Evolutionary conservation across 345 rosid genomes (phyloP).

Genomic region (Firmiana major): DNA sequence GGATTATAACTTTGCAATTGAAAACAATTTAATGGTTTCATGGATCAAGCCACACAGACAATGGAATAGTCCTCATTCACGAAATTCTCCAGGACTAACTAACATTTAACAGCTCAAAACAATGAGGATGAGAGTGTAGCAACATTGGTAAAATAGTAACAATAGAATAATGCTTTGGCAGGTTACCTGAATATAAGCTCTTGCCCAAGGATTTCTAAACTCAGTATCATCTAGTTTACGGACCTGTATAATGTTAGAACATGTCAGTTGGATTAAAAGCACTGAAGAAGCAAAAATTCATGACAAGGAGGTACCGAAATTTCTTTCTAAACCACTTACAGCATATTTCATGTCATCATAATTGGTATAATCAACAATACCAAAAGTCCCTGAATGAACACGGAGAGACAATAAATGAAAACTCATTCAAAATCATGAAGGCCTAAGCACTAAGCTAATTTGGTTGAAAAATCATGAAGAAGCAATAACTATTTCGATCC

Average conservation of each 20-base stretch:
- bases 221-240: constrained; percentile 82
- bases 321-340: constrained; percentile 42
- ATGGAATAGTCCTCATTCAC: background rate
- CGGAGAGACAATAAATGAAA: background rate
- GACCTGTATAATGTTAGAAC: constrained; percentile 31
- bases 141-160: background rate
- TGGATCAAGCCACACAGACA: background rate
- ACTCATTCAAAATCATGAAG: background rate
- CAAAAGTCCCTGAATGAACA: constrained; percentile 65
- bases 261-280: background rate
- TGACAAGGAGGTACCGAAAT: background rate
- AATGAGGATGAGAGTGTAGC: background rate
- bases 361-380: constrained; percentile 88
- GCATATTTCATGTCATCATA: constrained; percentile 96
- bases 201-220: constrained; percentile 86
- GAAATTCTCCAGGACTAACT: background rate
- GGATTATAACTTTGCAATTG: background rate
- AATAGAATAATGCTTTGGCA: background rate
- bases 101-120: background rate
- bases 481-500: background rate
- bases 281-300: background rate
- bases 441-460: background rate
- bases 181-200: constrained; percentile 64
- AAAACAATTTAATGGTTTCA: background rate
- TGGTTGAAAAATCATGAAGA: background rate